Percentiles rank a stretch among this genome's conserved stretches.
These are phyloP conservation scores for Aspergillus sp. DNA, from an alignment of 2,329 filamentous ascomycete genomes.

Conservation along the genomic window DNA sequence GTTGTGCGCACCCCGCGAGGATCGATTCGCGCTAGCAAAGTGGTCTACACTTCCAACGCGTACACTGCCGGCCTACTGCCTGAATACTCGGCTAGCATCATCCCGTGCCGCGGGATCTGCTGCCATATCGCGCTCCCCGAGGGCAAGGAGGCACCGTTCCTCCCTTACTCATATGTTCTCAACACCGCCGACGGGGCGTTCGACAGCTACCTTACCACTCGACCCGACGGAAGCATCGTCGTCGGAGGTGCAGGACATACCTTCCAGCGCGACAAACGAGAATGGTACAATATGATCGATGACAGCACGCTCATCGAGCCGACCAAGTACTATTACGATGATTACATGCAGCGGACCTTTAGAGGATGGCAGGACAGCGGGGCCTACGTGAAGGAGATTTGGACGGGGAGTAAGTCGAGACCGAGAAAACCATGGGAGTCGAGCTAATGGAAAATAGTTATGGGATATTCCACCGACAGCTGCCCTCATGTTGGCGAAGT, in stretches of 20 bases:
- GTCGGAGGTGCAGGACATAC: conserved; percentile 62
- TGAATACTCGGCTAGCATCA: conserved; percentile 67
- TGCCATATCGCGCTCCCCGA: conserved; percentile 33
- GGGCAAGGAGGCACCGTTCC: conserved; percentile 27
- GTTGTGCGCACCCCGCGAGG: conserved; percentile 61
- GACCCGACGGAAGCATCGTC: conserved; percentile 55
- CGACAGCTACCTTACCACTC: conserved; percentile 67
- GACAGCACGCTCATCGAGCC: conserved; percentile 54
- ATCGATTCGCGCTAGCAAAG: conserved; percentile 58
- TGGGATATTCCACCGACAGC: conserved; percentile 54
- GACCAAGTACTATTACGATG: conserved; percentile 42
- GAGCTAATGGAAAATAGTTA: conserved; percentile 35
- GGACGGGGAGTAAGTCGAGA: conserved; percentile 33
- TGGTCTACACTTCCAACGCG: conserved; percentile 80
- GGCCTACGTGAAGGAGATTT: conserved; percentile 34
- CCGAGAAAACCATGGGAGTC: neutral
- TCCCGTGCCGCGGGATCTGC: conserved; percentile 68
- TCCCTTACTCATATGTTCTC: conserved; percentile 59
- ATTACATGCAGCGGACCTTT: conserved; percentile 40
- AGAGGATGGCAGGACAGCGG: conserved; percentile 38
- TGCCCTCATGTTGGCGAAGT: conserved; percentile 55
- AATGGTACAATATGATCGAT: conserved; percentile 48
- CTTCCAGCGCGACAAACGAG: conserved; percentile 26
- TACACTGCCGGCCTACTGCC: conserved; percentile 79
- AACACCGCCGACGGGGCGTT: conserved; percentile 39